These are phyloP conservation scores for Cyclotella cryptica DNA, from an alignment of 108 stramenopile species.

Conservation along the genomic window DNA sequence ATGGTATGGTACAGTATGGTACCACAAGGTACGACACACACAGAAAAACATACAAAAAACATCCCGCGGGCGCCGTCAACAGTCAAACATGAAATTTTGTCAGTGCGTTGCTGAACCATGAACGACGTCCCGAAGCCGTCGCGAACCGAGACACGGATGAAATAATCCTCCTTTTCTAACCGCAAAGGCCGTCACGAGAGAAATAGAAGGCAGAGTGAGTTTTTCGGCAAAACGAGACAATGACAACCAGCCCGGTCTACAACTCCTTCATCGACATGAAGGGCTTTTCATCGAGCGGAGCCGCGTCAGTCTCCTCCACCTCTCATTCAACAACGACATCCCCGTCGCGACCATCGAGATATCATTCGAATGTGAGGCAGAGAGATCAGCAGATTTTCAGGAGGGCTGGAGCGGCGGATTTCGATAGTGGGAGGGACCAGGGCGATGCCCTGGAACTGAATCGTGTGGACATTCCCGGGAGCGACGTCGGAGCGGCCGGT, in stretches of 20 bases:
- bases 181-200: not conserved
- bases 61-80: no score
- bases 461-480: not conserved
- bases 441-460: not conserved
- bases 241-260: conserved; percentile 18
- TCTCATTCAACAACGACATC: conserved; percentile 9
- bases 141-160: no score
- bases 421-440: not conserved
- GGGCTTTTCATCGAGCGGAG: conserved; percentile 1
- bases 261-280: conserved; percentile 32
- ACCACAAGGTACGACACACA: no score
- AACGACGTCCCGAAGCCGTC: no score
- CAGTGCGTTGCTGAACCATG: no score
- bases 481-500: not conserved
- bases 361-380: not conserved
- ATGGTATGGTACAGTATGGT: no score
- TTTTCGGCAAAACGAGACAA: not conserved
- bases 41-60: no score
- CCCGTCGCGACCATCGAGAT: not conserved
- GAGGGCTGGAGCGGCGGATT: not conserved
- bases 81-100: no score
- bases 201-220: not conserved
- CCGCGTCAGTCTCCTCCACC: conserved; percentile 17
- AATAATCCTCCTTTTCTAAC: not conserved
- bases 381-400: conserved; percentile 24